Conservation (phyloP, 441 rosid genomes). For the Manihot esculenta region DNA sequence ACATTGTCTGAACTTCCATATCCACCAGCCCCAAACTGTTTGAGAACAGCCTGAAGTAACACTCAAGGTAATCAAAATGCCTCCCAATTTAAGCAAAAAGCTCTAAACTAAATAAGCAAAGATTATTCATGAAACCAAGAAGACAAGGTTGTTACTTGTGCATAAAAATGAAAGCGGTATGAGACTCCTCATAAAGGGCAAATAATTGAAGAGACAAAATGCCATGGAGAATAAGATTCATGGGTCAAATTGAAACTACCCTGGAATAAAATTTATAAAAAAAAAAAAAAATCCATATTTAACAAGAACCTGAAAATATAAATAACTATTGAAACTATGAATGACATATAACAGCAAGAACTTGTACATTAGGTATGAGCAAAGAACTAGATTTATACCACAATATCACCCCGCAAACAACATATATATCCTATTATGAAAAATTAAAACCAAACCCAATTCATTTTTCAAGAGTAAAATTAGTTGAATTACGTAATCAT, state of each 20-base stretch:
- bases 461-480: too few relatives aligned
- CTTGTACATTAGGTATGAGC: neutral
- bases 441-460: neutral
- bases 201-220: constrained; percentile 1
- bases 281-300: too few relatives aligned
- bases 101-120: neutral
- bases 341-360: too few relatives aligned
- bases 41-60: constrained; percentile 70
- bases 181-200: neutral
- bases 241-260: neutral
- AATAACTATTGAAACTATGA: too few relatives aligned
- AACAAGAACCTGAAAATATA: too few relatives aligned
- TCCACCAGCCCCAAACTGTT: constrained; percentile 88
- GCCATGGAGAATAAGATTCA: neutral
- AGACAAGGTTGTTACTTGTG: constrained; percentile 10
- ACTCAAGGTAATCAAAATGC: constrained; percentile 5
- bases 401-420: neutral
- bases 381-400: neutral
- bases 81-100: neutral
- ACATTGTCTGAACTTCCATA: constrained; percentile 74
- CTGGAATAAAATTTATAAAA: too few relatives aligned
- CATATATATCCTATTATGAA: neutral
- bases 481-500: neutral
- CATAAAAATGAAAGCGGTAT: neutral
- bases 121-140: constrained; percentile 6